Evolutionary conservation across 2,329 filamentous ascomycete species (phyloP).

Genomic region (Grosmannia clavigera): DNA sequence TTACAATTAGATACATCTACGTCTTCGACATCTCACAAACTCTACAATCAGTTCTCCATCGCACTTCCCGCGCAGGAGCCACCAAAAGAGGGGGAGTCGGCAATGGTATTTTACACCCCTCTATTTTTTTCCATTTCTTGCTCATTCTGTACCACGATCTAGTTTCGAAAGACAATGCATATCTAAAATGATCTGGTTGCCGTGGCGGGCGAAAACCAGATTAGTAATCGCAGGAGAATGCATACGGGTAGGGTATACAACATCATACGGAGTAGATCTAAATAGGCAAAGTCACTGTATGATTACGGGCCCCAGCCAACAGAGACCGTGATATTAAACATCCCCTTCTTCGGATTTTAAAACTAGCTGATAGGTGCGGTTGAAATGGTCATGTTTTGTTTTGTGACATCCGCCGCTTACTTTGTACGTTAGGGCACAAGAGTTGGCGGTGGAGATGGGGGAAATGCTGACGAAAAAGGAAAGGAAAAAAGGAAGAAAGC

Average conservation of each 20-base stretch:
- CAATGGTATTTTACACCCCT: too few species aligned
- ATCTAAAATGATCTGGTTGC: not conserved
- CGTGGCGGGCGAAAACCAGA: too few species aligned
- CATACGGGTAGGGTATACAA: too few species aligned
- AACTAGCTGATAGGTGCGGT: not conserved
- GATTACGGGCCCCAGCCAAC: too few species aligned
- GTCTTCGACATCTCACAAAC: not conserved
- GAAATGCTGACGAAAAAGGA: not conserved
- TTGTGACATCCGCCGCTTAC: not conserved
- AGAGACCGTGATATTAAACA: not conserved
- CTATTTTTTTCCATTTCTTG: too few species aligned
- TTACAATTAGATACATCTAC: not conserved
- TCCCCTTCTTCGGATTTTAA: not conserved
- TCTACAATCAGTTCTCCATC: not conserved
- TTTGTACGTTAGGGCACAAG: not conserved
- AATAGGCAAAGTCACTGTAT: not conserved
- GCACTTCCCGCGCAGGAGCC: not conserved
- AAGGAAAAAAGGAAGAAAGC: not conserved
- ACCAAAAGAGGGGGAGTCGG: not conserved
- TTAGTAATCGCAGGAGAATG: too few species aligned
- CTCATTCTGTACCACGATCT: too few species aligned
- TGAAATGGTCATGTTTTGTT: not conserved
- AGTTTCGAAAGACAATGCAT: not conserved
- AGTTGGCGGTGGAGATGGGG: not conserved
- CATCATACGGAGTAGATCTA: too few species aligned